phyloP scores from a whole-genome alignment of 768 basidiomycete species.

The Hirschioporus abietinus region DNA sequence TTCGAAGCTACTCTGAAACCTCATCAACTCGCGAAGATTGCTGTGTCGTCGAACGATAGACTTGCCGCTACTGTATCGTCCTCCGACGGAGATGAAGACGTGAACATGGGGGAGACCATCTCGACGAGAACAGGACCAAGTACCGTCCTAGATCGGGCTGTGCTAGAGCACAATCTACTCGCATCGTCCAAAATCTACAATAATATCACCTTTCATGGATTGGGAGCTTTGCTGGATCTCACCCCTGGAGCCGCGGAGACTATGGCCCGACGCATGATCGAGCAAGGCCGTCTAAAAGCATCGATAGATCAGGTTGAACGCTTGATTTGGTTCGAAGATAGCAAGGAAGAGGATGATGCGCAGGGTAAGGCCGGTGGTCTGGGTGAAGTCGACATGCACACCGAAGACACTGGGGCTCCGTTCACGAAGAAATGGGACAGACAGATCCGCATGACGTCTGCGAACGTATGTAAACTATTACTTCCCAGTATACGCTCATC shows the following conservation, averaged over 20 bases:
- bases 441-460: conserved; percentile 83
- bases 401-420: conserved; percentile 81
- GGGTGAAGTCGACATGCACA: conserved; percentile 80
- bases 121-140: conserved; percentile 88
- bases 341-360: conserved; percentile 83
- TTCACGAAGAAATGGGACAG: conserved; percentile 96
- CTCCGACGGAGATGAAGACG: conserved; percentile 40
- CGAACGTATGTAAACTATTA: conserved; percentile 53
- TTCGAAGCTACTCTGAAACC: conserved; percentile 85
- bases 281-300: conserved; percentile 89
- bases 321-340: conserved; percentile 89
- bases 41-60: conserved; percentile 77
- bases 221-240: conserved; percentile 85
- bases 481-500: conserved; percentile 6
- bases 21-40: conserved; percentile 92
- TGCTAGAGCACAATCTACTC: conserved; percentile 97
- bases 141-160: conserved; percentile 93
- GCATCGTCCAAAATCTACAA: conserved; percentile 97
- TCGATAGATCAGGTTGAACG: conserved; percentile 95
- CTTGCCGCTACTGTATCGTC: conserved; percentile 63
- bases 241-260: conserved; percentile 92
- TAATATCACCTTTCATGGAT: conserved; percentile 93
- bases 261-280: conserved; percentile 98
- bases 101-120: conserved; percentile 41
- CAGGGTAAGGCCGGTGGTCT: conserved; percentile 93